Evolutionary conservation across 2,329 filamentous ascomycete species (phyloP), one percentile per base, ranked within the genome.

Genomic region (Biscogniauxia marginata): DNA sequence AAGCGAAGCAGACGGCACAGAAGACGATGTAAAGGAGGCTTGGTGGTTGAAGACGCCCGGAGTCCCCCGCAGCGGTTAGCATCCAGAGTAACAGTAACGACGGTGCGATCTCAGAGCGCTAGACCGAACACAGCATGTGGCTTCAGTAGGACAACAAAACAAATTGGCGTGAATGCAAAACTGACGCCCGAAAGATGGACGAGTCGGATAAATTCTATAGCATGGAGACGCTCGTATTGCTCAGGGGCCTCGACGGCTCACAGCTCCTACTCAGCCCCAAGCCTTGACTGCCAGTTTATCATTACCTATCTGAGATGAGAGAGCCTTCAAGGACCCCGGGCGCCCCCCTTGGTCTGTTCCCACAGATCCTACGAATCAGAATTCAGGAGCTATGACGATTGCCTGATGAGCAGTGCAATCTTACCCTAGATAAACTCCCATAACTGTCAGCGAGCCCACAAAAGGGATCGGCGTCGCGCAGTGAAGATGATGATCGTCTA

Each of bases 401-500:
- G 49, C 54, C 48, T 7, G 61, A 54, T 59, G 39, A 50, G 19
- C 54, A 53, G 50, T 53, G 50, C 46, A 51, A 49, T 49, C 55
- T 43, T 53, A 56, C 57, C 59, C 59, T 46, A 55, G 30, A 53
- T 20, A 5, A 56, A 43, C 46, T 54, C 18, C 55, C n/a, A 57
- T 55, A 56, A 55, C 54, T 30, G 48, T 50, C 48, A 39, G n/a
- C 24, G 30, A 46, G 23, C 49, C 52, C 43, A 49, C 55, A 21
- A 56, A 57, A 62, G 55, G 54, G 61, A 61, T 58, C 60, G 16
- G 51, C 59, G 50, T 50, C 30, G 54, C 51, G 55, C 48, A 54
- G 56, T 54, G 57, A 67, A 62, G 60, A 67, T 67, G 58, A 66
- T 46, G 65, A 67, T 67, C 65, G 64, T 65, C 65, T 58, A 59